Conservation (phyloP, 1,139 yeast genomes). For the Hyphopichia burtonii region DNA sequence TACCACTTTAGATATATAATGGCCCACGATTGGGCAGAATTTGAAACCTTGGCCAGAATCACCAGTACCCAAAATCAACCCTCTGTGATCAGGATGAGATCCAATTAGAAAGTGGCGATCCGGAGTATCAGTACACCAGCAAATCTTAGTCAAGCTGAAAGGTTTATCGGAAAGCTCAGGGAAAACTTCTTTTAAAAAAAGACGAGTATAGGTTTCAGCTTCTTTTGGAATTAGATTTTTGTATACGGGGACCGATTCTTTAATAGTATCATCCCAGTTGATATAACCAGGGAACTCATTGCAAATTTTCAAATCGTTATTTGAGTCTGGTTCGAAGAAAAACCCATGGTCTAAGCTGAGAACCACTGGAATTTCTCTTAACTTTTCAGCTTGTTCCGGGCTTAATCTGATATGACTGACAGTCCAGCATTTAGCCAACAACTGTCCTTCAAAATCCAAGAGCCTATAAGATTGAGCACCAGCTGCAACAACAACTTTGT, state of each 20-base stretch:
- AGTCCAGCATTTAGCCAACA: slow-evolving; percentile 36
- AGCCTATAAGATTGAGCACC: slow-evolving; percentile 38
- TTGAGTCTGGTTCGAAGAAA: slow-evolving; percentile 27
- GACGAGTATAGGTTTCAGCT: slow-evolving; percentile 19
- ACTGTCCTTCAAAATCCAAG: slow-evolving; percentile 29
- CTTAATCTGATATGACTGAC: slow-evolving; percentile 39
- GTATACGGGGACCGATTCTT: slow-evolving; percentile 16
- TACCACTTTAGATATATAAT: slow-evolving; percentile 21
- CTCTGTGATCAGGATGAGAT: slow-evolving; percentile 16
- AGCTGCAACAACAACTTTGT: slow-evolving; percentile 28
- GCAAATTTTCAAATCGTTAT: slow-evolving; percentile 19
- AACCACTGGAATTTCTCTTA: slow-evolving; percentile 38
- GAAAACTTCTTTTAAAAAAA: slow-evolving; percentile 15
- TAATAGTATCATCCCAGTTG: slow-evolving; percentile 9
- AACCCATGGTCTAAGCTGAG: slow-evolving; percentile 34
- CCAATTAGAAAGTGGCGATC: slow-evolving; percentile 21
- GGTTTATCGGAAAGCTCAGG: slow-evolving; percentile 18
- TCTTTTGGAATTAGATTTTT: slow-evolving; percentile 17
- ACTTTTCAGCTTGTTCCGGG: slow-evolving; percentile 27
- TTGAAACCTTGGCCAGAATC: slow-evolving; percentile 48
- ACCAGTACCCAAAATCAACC: slow-evolving; percentile 20
- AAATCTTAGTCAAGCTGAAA: slow-evolving; percentile 17
- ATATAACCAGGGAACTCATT: slow-evolving; percentile 24
- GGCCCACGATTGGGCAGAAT: slow-evolving; percentile 43
- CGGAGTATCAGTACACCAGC: slow-evolving; percentile 27